phyloP scores from a whole-genome alignment of 129 eudicot genomes.

The Flaveria bidentis region DNA sequence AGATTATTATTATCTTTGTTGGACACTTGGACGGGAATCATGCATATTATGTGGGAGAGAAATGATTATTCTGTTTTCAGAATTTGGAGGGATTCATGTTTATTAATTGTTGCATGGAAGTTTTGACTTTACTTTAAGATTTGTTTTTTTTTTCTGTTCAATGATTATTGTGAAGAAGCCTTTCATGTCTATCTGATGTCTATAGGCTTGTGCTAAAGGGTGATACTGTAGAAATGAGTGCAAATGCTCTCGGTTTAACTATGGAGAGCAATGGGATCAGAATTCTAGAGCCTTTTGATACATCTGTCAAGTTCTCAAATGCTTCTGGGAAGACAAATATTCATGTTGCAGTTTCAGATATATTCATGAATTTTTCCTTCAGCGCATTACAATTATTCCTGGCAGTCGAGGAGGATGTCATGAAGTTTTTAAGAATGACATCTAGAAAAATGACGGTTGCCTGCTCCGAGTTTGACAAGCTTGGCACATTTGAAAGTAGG shows the following conservation, averaged over 20 bases:
- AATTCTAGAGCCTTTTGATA: conserved; percentile 96
- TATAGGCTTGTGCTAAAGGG: conserved; percentile 85
- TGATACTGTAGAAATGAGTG: conserved; percentile 76
- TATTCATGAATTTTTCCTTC: conserved; percentile 96
- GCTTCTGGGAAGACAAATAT: conserved; percentile 87
- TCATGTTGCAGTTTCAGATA: conserved; percentile 74
- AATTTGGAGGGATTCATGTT: conserved; percentile 7
- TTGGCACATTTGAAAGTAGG: conserved; percentile 76
- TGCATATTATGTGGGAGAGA: conserved; percentile 12
- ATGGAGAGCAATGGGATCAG: conserved; percentile 98
- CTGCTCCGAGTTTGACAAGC: conserved; percentile 92
- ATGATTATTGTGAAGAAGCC: conserved; percentile 15
- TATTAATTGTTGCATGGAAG: conserved; percentile 21
- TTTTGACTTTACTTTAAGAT: conserved; percentile 8
- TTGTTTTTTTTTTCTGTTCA: background rate
- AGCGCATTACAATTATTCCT: conserved; percentile 79
- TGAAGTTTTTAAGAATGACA: conserved; percentile 76
- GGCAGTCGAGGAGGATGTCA: conserved; percentile 91
- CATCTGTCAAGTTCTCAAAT: conserved; percentile 70
- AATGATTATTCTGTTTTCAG: background rate
- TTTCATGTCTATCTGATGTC: conserved; percentile 37
- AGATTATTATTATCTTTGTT: conserved; percentile 2
- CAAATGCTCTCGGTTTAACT: conserved; percentile 81
- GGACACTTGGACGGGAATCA: conserved; percentile 9
- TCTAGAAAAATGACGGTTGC: conserved; percentile 77